Conservation (phyloP, 2,329 filamentous ascomycete genomes). For the Monascus ruber region DNA sequence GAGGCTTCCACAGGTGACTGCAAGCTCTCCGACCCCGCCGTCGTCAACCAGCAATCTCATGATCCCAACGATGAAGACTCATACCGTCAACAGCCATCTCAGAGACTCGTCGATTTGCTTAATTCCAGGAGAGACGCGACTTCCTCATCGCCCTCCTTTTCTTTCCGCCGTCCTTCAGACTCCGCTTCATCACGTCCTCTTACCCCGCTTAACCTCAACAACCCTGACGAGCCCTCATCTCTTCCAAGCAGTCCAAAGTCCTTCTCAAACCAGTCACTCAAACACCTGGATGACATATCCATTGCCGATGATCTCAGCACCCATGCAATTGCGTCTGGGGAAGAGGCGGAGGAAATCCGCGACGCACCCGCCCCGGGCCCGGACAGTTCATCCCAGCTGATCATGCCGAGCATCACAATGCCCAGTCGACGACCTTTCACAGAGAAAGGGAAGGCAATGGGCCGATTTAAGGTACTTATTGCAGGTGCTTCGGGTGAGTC, state of each 20-base stretch:
- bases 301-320: constrained; percentile 44
- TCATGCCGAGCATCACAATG: constrained; percentile 94
- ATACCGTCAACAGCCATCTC: constrained; percentile 21
- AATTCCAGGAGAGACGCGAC: constrained; percentile 8
- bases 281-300: constrained; percentile 47
- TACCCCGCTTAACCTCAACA: constrained; percentile 36
- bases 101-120: constrained; percentile 15
- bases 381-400: constrained; percentile 55
- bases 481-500: constrained; percentile 61
- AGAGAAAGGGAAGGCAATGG: constrained; percentile 68
- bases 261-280: constrained; percentile 46
- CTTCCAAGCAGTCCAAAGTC: constrained; percentile 51
- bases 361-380: constrained; percentile 17
- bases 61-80: constrained; percentile 11
- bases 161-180: constrained; percentile 10
- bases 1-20: not conserved
- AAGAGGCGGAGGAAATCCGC: constrained; percentile 40
- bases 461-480: constrained; percentile 78
- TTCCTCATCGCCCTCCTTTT: not conserved
- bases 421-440: constrained; percentile 84
- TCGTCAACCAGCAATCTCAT: constrained; percentile 2
- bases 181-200: constrained; percentile 29
- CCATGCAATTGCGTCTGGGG: constrained; percentile 44
- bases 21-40: not conserved
- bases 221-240: constrained; percentile 38